Conservation (phyloP, 2,329 filamentous ascomycete species). For the Calonectria naviculata region DNA sequence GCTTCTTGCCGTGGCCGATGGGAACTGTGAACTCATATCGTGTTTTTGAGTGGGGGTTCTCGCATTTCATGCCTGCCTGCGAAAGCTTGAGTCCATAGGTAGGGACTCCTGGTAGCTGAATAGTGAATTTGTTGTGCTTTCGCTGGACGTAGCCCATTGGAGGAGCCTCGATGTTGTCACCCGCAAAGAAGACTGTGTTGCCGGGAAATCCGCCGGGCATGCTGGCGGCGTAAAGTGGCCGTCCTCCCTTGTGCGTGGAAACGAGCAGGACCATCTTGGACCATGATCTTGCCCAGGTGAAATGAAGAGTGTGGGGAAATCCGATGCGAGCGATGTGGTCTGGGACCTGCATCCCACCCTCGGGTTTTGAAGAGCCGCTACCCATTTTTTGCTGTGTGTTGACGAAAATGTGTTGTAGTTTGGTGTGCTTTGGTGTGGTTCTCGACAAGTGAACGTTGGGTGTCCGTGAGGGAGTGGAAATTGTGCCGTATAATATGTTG, state of each 20-base stretch:
- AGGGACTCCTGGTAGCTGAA: slow-evolving; percentile 23
- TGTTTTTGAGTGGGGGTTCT: neutral
- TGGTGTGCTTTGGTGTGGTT: neutral
- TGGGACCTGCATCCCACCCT: slow-evolving; percentile 13
- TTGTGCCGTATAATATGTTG: neutral
- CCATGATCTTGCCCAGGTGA: slow-evolving; percentile 25
- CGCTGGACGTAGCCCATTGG: slow-evolving; percentile 13
- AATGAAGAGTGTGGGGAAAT: slow-evolving; percentile 27
- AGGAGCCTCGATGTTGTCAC: slow-evolving; percentile 1
- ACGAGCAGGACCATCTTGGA: slow-evolving; percentile 24
- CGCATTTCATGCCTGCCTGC: slow-evolving; percentile 16
- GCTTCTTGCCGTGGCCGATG: slow-evolving; percentile 5
- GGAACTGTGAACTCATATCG: slow-evolving; percentile 27
- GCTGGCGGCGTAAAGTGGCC: slow-evolving; percentile 12
- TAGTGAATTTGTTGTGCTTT: neutral
- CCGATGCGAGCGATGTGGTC: slow-evolving; percentile 22
- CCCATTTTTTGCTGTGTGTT: neutral
- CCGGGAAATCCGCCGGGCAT: slow-evolving; percentile 29
- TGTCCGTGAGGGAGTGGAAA: neutral
- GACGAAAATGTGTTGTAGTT: neutral
- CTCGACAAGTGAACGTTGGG: neutral
- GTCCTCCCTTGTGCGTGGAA: neutral
- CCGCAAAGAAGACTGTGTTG: slow-evolving; percentile 7
- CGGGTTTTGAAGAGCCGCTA: neutral
- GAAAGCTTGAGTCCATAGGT: slow-evolving; percentile 10